Evolutionary conservation across 2,329 filamentous ascomycete species (phyloP).

Genomic region (Pestalotiopsis sp.): DNA sequence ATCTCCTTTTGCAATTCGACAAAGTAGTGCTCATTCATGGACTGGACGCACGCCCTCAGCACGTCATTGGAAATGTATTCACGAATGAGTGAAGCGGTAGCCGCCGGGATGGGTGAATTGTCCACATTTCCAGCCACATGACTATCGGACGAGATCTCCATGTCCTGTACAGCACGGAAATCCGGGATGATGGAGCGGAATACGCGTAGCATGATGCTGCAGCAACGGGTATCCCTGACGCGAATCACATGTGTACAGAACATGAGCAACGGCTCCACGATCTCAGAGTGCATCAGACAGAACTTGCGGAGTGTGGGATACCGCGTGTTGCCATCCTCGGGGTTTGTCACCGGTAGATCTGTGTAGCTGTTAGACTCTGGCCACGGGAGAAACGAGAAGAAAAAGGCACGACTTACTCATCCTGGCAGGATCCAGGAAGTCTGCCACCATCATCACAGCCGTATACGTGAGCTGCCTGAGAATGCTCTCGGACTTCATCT

Average conservation of each 20-base stretch:
- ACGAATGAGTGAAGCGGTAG: conserved; percentile 70
- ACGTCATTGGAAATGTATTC: conserved; percentile 91
- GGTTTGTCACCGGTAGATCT: conserved; percentile 20
- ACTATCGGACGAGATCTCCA: conserved; percentile 7
- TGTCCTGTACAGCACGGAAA: conserved; percentile 50
- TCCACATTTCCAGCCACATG: conserved; percentile 27
- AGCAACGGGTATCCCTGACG: conserved; percentile 88
- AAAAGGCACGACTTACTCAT: conserved; percentile 51
- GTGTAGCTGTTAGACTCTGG: conserved; percentile 32
- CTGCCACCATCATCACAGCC: conserved; percentile 88
- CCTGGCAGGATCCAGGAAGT: conserved; percentile 78
- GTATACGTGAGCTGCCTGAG: conserved; percentile 90
- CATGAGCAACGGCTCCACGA: conserved; percentile 86
- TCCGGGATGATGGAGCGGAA: conserved; percentile 83
- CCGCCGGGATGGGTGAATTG: conserved; percentile 50
- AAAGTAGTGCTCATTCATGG: conserved; percentile 93
- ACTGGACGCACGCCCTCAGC: conserved; percentile 85
- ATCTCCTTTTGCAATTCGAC: conserved; percentile 95
- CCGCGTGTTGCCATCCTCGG: conserved; percentile 31
- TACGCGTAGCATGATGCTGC: conserved; percentile 82
- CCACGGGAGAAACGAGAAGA: not conserved
- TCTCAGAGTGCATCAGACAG: conserved; percentile 74
- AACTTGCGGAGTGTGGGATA: conserved; percentile 75
- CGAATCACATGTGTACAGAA: conserved; percentile 91
- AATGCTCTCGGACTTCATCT: conserved; percentile 98